Conservation (phyloP, 78 protist species). For the Dictyostelium capitatum region DNA sequence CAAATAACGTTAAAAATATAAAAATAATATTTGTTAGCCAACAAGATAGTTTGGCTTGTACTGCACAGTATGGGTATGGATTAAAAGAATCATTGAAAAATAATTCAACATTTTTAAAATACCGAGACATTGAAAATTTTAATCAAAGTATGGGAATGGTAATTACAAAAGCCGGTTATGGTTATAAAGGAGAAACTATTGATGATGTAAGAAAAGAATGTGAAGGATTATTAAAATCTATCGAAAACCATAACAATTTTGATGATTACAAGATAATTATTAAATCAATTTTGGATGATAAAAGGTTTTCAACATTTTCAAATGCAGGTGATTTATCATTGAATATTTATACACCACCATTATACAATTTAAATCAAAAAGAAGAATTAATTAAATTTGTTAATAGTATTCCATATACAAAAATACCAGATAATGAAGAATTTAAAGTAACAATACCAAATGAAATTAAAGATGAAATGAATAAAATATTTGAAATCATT, state of each 20-base stretch:
- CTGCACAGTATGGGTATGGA: neutral
- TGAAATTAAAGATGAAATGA: neutral
- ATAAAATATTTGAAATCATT: no score
- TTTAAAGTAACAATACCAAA: neutral
- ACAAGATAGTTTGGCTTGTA: neutral
- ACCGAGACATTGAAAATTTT: neutral
- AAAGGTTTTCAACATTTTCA: no score
- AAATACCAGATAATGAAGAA: neutral
- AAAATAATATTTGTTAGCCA: neutral
- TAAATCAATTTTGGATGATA: no score
- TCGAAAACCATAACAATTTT: neutral
- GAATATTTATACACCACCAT: neutral
- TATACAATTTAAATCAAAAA: neutral
- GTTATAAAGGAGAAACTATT: no score
- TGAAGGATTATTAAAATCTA: neutral
- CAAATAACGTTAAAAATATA: no score
- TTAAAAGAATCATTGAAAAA: no score
- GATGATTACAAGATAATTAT: no score
- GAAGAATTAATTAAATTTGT: no score
- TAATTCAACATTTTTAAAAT: neutral
- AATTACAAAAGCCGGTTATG: neutral
- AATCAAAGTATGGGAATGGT: neutral
- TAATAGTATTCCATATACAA: no score
- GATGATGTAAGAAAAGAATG: no score
- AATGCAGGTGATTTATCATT: neutral